Conservation (phyloP, 768 basidiomycete genomes). For the Auriscalpium vulgare region DNA sequence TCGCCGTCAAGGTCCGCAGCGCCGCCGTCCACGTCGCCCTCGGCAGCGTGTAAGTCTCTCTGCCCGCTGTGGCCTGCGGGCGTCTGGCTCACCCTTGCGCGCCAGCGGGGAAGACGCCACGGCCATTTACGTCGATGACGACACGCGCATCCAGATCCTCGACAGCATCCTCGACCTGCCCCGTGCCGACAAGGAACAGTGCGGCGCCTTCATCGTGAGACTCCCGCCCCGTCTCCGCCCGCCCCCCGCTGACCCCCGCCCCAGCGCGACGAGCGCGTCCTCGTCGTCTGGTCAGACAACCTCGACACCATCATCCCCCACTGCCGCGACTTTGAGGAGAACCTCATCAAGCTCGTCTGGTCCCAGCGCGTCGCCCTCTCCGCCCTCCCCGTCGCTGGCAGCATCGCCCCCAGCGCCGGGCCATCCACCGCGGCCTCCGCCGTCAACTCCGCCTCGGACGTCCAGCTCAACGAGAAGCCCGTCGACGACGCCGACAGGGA, state of each 20-base stretch:
- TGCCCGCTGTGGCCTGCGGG: neutral
- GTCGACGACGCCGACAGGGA: constrained; percentile 11
- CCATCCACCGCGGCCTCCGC: constrained; percentile 32
- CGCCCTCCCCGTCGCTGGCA: neutral
- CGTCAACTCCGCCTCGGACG: constrained; percentile 43
- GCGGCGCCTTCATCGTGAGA: constrained; percentile 77
- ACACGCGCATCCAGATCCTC: constrained; percentile 84
- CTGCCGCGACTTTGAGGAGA: constrained; percentile 66
- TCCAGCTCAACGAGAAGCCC: constrained; percentile 46
- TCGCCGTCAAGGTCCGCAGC: constrained; percentile 74
- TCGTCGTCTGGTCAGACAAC: constrained; percentile 81
- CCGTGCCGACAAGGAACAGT: constrained; percentile 84
- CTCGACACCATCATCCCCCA: constrained; percentile 72
- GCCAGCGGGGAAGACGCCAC: constrained; percentile 48
- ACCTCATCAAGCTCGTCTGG: constrained; percentile 81
- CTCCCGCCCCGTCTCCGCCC: neutral
- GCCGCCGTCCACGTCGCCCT: constrained; percentile 78
- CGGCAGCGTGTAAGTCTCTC: constrained; percentile 47
- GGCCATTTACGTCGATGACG: constrained; percentile 62
- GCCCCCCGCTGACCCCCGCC: neutral
- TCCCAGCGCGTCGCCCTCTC: constrained; percentile 22
- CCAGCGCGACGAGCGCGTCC: constrained; percentile 75
- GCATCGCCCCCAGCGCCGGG: constrained; percentile 30
- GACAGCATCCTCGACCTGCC: constrained; percentile 61
- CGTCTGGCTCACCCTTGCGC: neutral